Evolutionary conservation across 1,284 basidiomycete genomes (phyloP).

Genomic region (Trametes sp.): DNA sequence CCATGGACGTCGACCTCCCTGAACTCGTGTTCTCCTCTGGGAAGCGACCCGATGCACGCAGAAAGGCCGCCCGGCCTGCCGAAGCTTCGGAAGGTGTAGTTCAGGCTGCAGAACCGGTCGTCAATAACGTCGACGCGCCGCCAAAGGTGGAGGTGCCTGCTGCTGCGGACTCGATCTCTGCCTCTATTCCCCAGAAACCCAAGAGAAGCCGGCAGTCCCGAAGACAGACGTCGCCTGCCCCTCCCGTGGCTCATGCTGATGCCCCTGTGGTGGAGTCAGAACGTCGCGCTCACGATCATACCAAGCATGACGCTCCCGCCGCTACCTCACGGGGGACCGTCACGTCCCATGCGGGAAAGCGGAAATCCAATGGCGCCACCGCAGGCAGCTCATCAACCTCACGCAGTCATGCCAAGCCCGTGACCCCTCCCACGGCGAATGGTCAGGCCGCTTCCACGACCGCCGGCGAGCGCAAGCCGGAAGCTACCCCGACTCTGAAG

Average conservation of each 20-base stretch:
- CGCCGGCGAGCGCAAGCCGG: slow-evolving; percentile 13
- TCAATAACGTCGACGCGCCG: background rate
- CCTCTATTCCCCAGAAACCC: slow-evolving; percentile 15
- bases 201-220: slow-evolving; percentile 30
- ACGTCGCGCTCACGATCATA: background rate
- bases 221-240: background rate
- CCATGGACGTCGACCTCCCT: slow-evolving; percentile 26
- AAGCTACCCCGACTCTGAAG: slow-evolving; percentile 56
- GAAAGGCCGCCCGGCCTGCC: slow-evolving; percentile 26
- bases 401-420: slow-evolving; percentile 17
- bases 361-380: slow-evolving; percentile 18
- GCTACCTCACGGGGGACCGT: background rate
- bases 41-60: slow-evolving; percentile 27
- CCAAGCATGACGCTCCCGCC: slow-evolving; percentile 9
- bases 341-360: slow-evolving; percentile 13
- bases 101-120: background rate
- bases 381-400: slow-evolving; percentile 1
- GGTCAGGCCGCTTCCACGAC: slow-evolving; percentile 13
- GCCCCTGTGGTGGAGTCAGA: background rate
- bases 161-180: slow-evolving; percentile 1
- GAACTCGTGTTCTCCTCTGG: slow-evolving; percentile 24
- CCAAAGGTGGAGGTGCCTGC: slow-evolving; percentile 10
- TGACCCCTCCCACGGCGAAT: slow-evolving; percentile 24
- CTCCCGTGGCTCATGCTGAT: background rate
- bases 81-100: background rate